Percentiles rank a stretch among this genome's conserved stretches.
These are phyloP conservation scores for Vicia faba DNA, from an alignment of 306 rosid species.

Conservation along the genomic window DNA sequence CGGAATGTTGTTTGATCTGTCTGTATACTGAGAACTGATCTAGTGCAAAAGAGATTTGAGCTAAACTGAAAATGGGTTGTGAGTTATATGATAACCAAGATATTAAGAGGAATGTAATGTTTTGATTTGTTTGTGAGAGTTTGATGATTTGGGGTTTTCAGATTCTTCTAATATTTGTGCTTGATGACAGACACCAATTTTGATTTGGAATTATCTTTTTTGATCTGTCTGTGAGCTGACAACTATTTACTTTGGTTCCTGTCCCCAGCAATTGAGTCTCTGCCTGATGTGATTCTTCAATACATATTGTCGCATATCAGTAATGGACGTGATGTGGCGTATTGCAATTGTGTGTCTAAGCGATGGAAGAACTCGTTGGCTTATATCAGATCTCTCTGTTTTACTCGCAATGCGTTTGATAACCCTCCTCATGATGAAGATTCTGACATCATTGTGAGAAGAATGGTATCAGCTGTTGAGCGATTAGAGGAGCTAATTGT, in stretches of 20 bases:
- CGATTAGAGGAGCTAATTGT: conserved; percentile 75
- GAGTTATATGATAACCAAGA: too few species aligned
- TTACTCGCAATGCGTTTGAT: conserved; percentile 84
- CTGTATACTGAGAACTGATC: too few species aligned
- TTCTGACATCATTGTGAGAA: conserved; percentile 64
- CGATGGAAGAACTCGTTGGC: conserved; percentile 75
- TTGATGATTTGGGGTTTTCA: not conserved
- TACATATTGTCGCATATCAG: conserved; percentile 65
- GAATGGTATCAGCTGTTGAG: conserved; percentile 65
- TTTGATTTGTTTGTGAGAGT: not conserved
- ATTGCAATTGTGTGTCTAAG: conserved; percentile 85
- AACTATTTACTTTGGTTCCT: conserved; percentile 32
- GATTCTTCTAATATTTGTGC: not conserved
- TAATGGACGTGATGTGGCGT: conserved; percentile 76
- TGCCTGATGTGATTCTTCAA: conserved; percentile 86
- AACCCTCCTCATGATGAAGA: conserved; percentile 40
- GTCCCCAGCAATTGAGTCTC: conserved; percentile 65
- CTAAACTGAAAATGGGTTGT: not conserved
- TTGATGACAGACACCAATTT: not conserved
- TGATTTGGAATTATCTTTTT: not conserved
- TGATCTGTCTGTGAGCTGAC: conserved; percentile 19
- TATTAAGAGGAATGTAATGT: not conserved
- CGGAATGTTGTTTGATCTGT: too few species aligned
- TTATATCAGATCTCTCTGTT: conserved; percentile 64
- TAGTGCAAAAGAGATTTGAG: not conserved